Evolutionary conservation across 495 filamentous ascomycete genomes (phyloP), one percentile per base, ranked within the genome.

Genomic region (Rhizodiscina lignyota): DNA sequence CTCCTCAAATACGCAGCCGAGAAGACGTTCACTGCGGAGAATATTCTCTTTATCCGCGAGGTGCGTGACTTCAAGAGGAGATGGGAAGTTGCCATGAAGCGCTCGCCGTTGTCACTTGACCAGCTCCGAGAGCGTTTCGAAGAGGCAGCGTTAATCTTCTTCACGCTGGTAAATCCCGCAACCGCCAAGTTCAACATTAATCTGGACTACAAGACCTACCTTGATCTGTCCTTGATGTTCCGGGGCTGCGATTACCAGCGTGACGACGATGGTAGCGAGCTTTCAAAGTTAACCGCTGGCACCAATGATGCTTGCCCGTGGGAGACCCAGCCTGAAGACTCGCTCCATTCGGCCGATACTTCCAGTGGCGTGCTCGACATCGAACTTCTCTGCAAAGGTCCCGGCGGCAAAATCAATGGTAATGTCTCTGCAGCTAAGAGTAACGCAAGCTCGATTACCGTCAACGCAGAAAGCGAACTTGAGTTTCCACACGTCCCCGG

Each of bases 1-100:
- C 43, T 57, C n/a, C 50, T 57, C 15, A 23, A 35, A 4, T 57
- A 42, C 38, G 43, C 52, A 2, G 52, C 54, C 2, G 28, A 30
- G 1, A 37, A 38, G 4, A 50, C 53, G 24, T 55, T 57, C 40
- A 57, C 54, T 5, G 52, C 51, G 23, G 54, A 57, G 24, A 57
- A 55, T 36, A 49, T 54, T 32, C 37, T 57, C 33, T 57, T 57
- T 37, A 41, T 57, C 16, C 38, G 40, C 17, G 44, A 49, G 36
- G 50, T 55, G 15, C 50, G 48, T 16, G 50, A 55, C 43, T 57
- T 46, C 37, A 45, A 40, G 30, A 28, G 32, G 4, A 49, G 45
- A 19, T 57, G 54, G 54, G 36, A 24, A 13, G 8, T 15, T 26
- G 11, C 20, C 32, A 15, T 18, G 34, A 12, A 32, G 32, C 21